Percentiles rank a stretch among this genome's conserved stretches.
phyloP scores from a whole-genome alignment of 2,329 filamentous ascomycete genomes.

The Hyphodiscus sp. region DNA sequence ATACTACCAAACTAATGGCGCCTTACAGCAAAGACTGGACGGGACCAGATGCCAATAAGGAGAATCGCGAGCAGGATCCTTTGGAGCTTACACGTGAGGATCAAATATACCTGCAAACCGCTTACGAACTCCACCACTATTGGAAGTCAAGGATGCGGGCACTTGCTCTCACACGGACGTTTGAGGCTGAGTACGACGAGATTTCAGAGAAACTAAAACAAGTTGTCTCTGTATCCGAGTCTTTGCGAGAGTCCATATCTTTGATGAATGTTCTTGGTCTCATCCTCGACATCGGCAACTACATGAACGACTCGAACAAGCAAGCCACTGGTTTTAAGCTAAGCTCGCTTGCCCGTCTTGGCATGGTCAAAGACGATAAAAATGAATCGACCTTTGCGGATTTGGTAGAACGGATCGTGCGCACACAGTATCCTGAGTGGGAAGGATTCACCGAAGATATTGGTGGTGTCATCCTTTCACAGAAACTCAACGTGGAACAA shows the following conservation, averaged over 20 bases:
- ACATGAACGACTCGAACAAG: slow-evolving; percentile 99
- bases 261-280: slow-evolving; percentile 94
- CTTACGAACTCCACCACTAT: slow-evolving; percentile 93
- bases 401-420: slow-evolving; percentile 90
- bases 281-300: slow-evolving; percentile 97
- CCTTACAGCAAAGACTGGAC: slow-evolving; percentile 97
- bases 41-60: slow-evolving; percentile 71
- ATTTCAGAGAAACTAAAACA: slow-evolving; percentile 78
- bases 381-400: slow-evolving; percentile 96
- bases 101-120: slow-evolving; percentile 89
- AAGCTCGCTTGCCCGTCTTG: slow-evolving; percentile 82
- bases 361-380: slow-evolving; percentile 99
- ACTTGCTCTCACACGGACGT: slow-evolving; percentile 74
- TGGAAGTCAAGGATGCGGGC: slow-evolving; percentile 98
- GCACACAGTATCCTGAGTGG: slow-evolving; percentile 95
- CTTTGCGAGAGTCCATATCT: slow-evolving; percentile 81
- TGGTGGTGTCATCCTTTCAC: slow-evolving; percentile 63
- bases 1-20: slow-evolving; percentile 82
- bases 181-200: slow-evolving; percentile 85
- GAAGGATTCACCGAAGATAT: slow-evolving; percentile 86
- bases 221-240: slow-evolving; percentile 82
- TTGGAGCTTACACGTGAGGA: slow-evolving; percentile 86
- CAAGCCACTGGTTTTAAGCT: slow-evolving; percentile 98
- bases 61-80: slow-evolving; percentile 79
- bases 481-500: slow-evolving; percentile 95